These are phyloP conservation scores for Blastomyces gilchristii DNA, from an alignment of 2,329 filamentous ascomycete genomes.

Conservation along the genomic window DNA sequence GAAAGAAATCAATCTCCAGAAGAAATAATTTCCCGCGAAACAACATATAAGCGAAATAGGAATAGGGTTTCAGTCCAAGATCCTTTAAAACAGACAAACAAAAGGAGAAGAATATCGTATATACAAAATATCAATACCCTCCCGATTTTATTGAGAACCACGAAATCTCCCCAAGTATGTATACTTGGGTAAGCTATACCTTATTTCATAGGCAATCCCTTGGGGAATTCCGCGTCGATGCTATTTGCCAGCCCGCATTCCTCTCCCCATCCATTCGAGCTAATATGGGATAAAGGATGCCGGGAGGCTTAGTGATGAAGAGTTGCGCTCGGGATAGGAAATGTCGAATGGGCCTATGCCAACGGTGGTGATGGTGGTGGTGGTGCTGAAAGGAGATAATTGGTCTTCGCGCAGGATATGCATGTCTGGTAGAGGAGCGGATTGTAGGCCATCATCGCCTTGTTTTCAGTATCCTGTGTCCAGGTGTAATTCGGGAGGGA, in stretches of 20 bases:
- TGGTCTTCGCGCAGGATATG: slow-evolving; percentile 25
- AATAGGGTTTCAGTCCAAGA: not conserved
- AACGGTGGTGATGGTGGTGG: slow-evolving; percentile 18
- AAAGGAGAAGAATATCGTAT: not conserved
- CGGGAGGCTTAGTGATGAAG: slow-evolving; percentile 29
- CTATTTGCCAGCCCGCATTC: not conserved
- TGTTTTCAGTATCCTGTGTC: slow-evolving; percentile 20
- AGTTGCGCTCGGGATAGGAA: slow-evolving; percentile 26
- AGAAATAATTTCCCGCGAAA: too few relatives aligned
- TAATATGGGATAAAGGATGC: slow-evolving; percentile 23
- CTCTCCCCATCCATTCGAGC: not conserved
- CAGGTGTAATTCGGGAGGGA: slow-evolving; percentile 21
- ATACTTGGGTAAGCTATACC: not conserved
- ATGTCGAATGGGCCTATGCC: slow-evolving; percentile 21
- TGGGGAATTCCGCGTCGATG: not conserved
- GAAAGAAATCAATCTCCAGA: too few relatives aligned
- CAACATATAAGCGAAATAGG: too few relatives aligned
- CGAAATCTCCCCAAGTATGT: not conserved
- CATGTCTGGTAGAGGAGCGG: slow-evolving; percentile 24
- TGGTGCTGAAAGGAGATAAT: slow-evolving; percentile 22
- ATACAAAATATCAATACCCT: not conserved
- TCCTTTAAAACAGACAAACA: not conserved
- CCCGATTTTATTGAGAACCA: not conserved
- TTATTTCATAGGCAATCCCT: not conserved
- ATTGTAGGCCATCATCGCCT: slow-evolving; percentile 18